Evolutionary conservation across 1,139 yeast species (phyloP).

Genomic region (Hyphopichia wangnamkhiaoensis): DNA sequence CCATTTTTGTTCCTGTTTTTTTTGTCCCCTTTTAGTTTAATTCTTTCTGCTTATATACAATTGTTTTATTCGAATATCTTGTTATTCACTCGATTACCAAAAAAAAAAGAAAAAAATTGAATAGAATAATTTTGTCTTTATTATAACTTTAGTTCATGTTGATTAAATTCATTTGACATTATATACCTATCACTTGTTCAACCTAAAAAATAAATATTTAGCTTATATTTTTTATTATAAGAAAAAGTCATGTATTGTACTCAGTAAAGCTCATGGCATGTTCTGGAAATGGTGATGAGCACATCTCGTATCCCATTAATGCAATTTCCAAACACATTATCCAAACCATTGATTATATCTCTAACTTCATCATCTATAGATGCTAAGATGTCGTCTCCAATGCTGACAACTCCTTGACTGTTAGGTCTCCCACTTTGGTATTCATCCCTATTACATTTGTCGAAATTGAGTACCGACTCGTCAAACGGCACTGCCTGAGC

Average conservation of each 20-base stretch:
- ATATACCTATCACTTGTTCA: background rate
- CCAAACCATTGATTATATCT: conserved; percentile 18
- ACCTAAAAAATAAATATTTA: conserved; percentile 3
- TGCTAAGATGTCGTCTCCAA: conserved; percentile 9
- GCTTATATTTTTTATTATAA: no score
- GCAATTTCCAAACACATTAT: conserved; percentile 19
- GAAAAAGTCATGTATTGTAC: no score
- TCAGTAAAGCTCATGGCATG: conserved; percentile 1
- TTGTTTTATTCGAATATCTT: background rate
- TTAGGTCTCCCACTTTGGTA: conserved; percentile 7
- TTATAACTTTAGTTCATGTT: background rate
- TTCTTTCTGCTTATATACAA: background rate
- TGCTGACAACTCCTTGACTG: conserved; percentile 10
- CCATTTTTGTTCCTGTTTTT: conserved; percentile 3
- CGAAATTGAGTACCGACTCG: conserved; percentile 21
- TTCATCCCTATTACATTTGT: conserved; percentile 9
- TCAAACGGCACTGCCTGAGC: conserved; percentile 28
- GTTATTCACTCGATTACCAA: background rate
- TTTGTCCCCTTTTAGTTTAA: conserved; percentile 2
- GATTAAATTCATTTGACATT: background rate
- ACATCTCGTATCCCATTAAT: conserved; percentile 3
- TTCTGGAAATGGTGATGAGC: background rate
- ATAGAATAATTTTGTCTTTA: background rate
- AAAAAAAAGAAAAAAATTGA: background rate
- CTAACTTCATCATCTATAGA: conserved; percentile 19